These are phyloP conservation scores for Cytospora mali DNA, from an alignment of 2,329 filamentous ascomycete species.

Conservation along the genomic window DNA sequence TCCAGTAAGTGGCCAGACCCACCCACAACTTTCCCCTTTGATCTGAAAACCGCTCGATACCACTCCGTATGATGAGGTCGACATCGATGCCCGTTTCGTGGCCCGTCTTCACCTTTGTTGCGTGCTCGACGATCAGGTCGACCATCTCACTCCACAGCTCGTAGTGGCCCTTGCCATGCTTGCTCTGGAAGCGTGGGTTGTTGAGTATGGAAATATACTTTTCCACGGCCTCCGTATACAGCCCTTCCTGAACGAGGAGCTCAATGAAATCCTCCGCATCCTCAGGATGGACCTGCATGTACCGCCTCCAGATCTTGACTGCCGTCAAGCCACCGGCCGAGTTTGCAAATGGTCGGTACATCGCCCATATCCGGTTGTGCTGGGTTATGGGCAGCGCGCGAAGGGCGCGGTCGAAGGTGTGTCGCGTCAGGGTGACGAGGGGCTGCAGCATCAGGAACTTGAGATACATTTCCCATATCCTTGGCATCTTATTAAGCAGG, in stretches of 20 bases:
- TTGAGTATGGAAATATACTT: conserved; percentile 92
- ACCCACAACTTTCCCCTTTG: conserved; percentile 95
- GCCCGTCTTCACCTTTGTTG: conserved; percentile 79
- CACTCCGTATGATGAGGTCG: conserved; percentile 89
- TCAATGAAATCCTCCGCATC: conserved; percentile 95
- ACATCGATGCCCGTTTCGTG: conserved; percentile 85
- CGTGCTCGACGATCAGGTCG: conserved; percentile 88
- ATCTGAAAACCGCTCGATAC: conserved; percentile 86
- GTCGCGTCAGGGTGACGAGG: conserved; percentile 82
- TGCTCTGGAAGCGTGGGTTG: conserved; percentile 87
- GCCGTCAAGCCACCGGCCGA: conserved; percentile 89
- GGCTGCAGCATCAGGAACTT: conserved; percentile 88
- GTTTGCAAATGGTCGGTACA: conserved; percentile 89
- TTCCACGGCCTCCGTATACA: conserved; percentile 89
- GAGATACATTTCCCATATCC: conserved; percentile 95
- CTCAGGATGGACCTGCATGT: conserved; percentile 96
- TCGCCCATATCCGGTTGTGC: conserved; percentile 91
- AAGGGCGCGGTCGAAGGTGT: conserved; percentile 88
- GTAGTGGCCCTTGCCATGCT: conserved; percentile 91
- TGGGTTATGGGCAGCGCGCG: conserved; percentile 91
- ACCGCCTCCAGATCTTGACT: conserved; percentile 90
- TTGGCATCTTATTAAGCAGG: conserved; percentile 97
- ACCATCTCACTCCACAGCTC: conserved; percentile 99
- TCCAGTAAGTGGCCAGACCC: conserved; percentile 95
- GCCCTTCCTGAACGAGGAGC: conserved; percentile 75